Base-by-base conservation (phyloP, 305 asterid genomes). In the Fraxinus baroniana region DNA sequence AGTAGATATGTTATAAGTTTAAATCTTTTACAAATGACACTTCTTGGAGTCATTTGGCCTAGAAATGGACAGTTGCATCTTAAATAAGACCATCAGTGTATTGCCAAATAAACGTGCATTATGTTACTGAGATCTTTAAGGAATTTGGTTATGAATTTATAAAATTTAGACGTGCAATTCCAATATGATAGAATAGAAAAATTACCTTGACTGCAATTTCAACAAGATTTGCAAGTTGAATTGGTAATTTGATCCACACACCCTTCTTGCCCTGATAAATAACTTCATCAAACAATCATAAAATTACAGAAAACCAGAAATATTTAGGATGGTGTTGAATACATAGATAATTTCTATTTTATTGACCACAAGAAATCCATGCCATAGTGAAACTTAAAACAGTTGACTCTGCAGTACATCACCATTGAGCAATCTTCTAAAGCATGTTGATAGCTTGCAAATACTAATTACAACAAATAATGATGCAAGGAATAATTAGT, bases 191-290 rank as follows among this genome's bases (percentile, higher is more conserved):
- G 78, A 24, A 52, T 15, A 33, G 78, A 24, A 52, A 81, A 84
- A 78, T 70, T 85, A 92, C 98, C 97, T 92, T 87, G 64, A 92
- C 94, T 26, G 89, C 90, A 82, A 87, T 80, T 90, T 94, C 97
- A 87, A 91, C 87, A 62, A 94, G 93, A 90, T 86, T 91, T 78
- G 78, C 93, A 13, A 90, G 90, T 68, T 86, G 80, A 82, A 91
- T 88, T 3, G 95, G 95, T 76, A 94, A 28, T 85, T 94, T 94
- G 81, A 94, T 88, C 97, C 98, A 94, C 20, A 93, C 92, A 15
- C 95, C 98, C 86, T 91, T 94, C 91, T 90, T 94, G n/a, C 93
- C 98, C 97, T 94, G 92, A 87, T 87, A 78, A 22, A 77, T 74
- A 78, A 55, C 3, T 82, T 76, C 10, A 75, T 44, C 39, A 13